Evolutionary conservation across 1,139 yeast genomes (phyloP).

Genomic region (Magnusiomyces paraingens): DNA sequence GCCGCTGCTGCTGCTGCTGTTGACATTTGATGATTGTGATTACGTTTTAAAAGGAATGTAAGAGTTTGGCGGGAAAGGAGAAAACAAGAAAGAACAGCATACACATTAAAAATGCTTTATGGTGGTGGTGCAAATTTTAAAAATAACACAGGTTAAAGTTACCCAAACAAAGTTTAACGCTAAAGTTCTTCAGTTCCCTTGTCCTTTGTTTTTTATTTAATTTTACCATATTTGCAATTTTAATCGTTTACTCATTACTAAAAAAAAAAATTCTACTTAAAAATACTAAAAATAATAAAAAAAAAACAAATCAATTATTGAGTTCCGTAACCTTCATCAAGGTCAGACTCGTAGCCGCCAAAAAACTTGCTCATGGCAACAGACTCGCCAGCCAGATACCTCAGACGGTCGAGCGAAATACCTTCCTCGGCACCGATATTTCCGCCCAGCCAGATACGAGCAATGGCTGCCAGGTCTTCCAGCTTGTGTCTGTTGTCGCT

Average conservation of each 20-base stretch:
- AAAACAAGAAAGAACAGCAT: too few species aligned
- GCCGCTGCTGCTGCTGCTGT: too few species aligned
- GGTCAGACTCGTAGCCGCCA: constrained; percentile 26
- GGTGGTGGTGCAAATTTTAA: neutral
- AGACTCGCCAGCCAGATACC: constrained; percentile 32
- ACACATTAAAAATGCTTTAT: too few species aligned
- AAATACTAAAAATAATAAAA: neutral
- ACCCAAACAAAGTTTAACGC: neutral
- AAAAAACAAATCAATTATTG: constrained; percentile 10
- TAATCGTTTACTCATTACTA: neutral
- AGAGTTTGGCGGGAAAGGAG: too few species aligned
- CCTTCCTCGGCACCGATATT: constrained; percentile 32
- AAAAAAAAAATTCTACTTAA: constrained; percentile 2
- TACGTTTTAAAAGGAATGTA: too few species aligned
- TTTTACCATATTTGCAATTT: neutral
- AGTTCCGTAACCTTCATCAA: constrained; percentile 27
- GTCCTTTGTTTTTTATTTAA: too few species aligned
- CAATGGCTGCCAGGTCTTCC: constrained; percentile 24
- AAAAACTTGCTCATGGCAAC: constrained; percentile 27
- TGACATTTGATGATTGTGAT: too few species aligned
- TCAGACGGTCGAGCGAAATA: constrained; percentile 26
- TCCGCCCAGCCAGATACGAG: constrained; percentile 36
- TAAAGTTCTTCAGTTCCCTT: too few species aligned
- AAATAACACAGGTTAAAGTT: neutral
- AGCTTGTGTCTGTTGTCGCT: constrained; percentile 11